Evolutionary conservation across 2,329 filamentous ascomycete genomes (phyloP).

Genomic region (Penicillium sp.): DNA sequence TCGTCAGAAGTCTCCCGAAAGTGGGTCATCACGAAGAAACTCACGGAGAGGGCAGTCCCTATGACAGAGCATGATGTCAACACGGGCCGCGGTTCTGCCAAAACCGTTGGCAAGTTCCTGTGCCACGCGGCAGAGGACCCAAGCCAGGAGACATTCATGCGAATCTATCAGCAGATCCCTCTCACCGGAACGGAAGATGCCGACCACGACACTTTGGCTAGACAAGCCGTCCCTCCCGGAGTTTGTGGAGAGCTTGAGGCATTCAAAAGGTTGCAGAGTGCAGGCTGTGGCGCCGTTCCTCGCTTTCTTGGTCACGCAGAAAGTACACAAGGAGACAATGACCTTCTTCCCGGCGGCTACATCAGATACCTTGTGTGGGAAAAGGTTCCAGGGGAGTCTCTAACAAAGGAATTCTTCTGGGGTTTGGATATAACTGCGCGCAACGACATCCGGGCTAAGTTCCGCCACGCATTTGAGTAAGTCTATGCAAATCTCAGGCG

Average conservation of each 20-base stretch:
- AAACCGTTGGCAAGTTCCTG: slow-evolving; percentile 15
- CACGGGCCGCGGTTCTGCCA: slow-evolving; percentile 8
- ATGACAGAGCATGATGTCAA: slow-evolving; percentile 6
- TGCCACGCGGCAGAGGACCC: too few relatives aligned
- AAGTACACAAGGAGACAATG: neutral
- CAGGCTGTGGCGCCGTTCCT: neutral
- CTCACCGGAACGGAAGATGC: neutral
- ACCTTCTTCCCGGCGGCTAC: slow-evolving; percentile 14
- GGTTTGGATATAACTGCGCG: slow-evolving; percentile 7
- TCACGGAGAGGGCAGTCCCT: too few relatives aligned
- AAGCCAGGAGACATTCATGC: too few relatives aligned
- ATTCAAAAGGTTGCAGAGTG: neutral
- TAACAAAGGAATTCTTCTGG: slow-evolving; percentile 12
- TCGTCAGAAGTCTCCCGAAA: neutral
- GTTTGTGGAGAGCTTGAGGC: neutral
- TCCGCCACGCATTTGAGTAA: slow-evolving; percentile 12
- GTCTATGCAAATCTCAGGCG: slow-evolving; percentile 3
- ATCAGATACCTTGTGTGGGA: slow-evolving; percentile 15
- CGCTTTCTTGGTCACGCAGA: neutral
- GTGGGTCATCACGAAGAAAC: too few relatives aligned
- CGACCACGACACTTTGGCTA: neutral
- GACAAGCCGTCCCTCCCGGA: neutral
- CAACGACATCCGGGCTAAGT: slow-evolving; percentile 12
- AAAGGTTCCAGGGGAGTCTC: slow-evolving; percentile 10
- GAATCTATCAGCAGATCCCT: too few relatives aligned